Evolutionary conservation across 2,329 filamentous ascomycete genomes (phyloP).

Genomic region (Pseudocercospora musae): DNA sequence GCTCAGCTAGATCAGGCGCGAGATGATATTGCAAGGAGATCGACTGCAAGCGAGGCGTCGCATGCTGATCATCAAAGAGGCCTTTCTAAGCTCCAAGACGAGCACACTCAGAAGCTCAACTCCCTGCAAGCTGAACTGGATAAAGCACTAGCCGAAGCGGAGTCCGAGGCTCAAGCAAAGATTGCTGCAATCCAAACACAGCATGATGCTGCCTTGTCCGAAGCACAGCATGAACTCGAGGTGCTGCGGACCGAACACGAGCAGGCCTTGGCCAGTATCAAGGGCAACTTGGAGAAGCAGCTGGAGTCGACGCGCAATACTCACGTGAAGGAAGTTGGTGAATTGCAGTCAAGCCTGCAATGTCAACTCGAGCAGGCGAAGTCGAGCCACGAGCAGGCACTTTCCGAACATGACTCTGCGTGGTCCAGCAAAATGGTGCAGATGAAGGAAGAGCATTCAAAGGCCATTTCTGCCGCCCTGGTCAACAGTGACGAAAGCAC

Average conservation of each 20-base stretch:
- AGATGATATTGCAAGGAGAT: background rate
- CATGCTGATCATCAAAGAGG: background rate
- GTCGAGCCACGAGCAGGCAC: constrained; percentile 14
- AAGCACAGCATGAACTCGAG: constrained; percentile 16
- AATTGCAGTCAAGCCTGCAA: constrained; percentile 13
- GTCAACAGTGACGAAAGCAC: constrained; percentile 14
- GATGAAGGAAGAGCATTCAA: constrained; percentile 20
- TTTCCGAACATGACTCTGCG: constrained; percentile 20
- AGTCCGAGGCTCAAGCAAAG: constrained; percentile 10
- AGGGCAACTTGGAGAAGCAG: constrained; percentile 7
- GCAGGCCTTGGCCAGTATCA: constrained; percentile 12
- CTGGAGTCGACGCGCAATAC: constrained; percentile 2
- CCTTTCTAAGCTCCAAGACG: background rate
- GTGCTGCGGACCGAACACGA: constrained; percentile 16
- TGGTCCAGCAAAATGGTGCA: constrained; percentile 24
- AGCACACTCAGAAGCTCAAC: background rate
- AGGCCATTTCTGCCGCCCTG: constrained; percentile 17
- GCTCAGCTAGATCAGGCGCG: constrained; percentile 1
- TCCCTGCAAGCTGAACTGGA: background rate
- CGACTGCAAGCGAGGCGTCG: background rate
- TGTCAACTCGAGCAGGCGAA: constrained; percentile 15
- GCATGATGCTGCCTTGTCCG: constrained; percentile 12
- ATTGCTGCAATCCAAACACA: constrained; percentile 9
- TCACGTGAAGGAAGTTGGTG: constrained; percentile 1
- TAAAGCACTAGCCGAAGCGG: constrained; percentile 12